Base-by-base conservation (phyloP, 2,329 filamentous ascomycete genomes). In the Decorospora gaudefroyi region DNA sequence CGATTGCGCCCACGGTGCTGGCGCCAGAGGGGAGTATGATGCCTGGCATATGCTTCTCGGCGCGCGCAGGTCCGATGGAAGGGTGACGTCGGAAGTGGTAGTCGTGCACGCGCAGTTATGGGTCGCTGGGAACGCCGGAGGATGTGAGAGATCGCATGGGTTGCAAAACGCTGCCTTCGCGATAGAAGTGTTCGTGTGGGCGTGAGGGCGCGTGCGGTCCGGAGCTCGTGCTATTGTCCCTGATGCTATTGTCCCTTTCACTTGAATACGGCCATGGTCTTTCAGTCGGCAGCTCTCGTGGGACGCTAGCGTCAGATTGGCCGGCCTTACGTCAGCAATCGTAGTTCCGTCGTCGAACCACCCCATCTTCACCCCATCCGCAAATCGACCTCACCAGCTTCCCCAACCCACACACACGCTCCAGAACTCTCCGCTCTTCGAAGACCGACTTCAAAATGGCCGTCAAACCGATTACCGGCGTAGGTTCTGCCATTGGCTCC, bases 401-500 rank as follows among this genome's bases (percentile, higher is more conserved):
- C 58, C 50, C 53, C 41, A 51, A 50, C 46, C 63, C 57, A 51
- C 62, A 57, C 34, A 40, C 54, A 56, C 57, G 47, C 51, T 55
- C 46, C 55, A 57, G 54, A 60, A 52, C 64, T 61, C 61, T 61
- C 57, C 61, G 42, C 59, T 57, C 57, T 43, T 40, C 51, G 42
- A 48, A 54, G 52, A 46, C 33, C 50, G 30, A 59, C 30, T 46
- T 46, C 57, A 54, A 55, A 59, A 74, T 74, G 72, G 69, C 69
- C 49, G 56, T 77, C 63, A 77, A 76, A 70, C 75, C 75, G 53
- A 77, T 78, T 59, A 76, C 74, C 52, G 75, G 75, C 60, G 75
- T 77, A 76, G 48, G 75, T 70, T 31, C 19, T 60, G 50, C 58
- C 64, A 74, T 68, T 68, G 65, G 48, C 53, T 36, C 36, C 45